Conservation (phyloP, 768 basidiomycete genomes). For the Auricularia sp. region DNA sequence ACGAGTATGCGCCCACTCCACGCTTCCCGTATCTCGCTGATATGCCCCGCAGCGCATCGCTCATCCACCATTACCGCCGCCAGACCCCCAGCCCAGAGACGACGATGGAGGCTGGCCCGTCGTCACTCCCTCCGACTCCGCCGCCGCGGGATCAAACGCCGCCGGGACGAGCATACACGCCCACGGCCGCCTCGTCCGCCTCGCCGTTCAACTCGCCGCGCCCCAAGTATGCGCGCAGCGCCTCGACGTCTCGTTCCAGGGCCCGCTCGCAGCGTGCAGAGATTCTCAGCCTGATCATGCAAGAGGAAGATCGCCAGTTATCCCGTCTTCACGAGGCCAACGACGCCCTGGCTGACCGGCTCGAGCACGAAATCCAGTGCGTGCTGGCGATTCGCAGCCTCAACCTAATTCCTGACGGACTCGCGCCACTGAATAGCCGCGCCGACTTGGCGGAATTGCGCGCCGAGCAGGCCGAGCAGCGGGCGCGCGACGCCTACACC, state of each 20-base stretch:
- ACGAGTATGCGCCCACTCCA: neutral
- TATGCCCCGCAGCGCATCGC: neutral
- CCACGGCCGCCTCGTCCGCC: neutral
- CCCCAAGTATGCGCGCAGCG: neutral
- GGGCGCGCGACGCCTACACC: slow-evolving; percentile 31
- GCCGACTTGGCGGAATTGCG: slow-evolving; percentile 43
- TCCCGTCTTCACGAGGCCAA: slow-evolving; percentile 45
- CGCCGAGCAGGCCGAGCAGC: slow-evolving; percentile 43
- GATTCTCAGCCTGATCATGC: slow-evolving; percentile 30
- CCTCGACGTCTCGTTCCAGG: neutral
- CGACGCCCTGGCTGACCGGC: slow-evolving; percentile 38
- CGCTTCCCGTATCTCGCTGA: neutral
- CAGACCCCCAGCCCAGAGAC: neutral
- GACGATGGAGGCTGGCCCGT: neutral
- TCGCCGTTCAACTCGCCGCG: neutral
- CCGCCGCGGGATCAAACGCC: neutral
- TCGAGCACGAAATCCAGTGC: slow-evolving; percentile 44
- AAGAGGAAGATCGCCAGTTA: slow-evolving; percentile 50
- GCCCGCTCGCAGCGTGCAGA: neutral
- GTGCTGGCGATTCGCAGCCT: neutral
- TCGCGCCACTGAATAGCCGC: slow-evolving; percentile 13
- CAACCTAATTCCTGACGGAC: neutral
- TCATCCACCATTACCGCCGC: slow-evolving; percentile 2
- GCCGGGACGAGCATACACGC: neutral
- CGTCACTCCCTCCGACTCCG: neutral